Evolutionary conservation across 257 asterid species (phyloP).

Genomic region (Handroanthus guayacan): DNA sequence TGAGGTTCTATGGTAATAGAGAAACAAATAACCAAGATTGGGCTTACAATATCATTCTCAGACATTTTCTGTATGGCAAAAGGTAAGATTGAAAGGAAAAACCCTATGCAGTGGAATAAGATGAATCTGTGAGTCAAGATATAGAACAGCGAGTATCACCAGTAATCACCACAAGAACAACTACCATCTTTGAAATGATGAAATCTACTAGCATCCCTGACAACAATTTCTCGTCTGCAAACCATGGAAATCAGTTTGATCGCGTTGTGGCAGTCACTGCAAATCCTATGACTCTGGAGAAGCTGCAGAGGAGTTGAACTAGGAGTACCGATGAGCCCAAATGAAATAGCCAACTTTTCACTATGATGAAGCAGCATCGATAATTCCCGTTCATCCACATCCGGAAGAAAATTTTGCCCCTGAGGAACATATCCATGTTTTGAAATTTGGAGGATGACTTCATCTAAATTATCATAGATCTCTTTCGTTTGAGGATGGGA

Average conservation of each 20-base stretch:
- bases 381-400: slow-evolving; percentile 73
- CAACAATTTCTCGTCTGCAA: slow-evolving; percentile 59
- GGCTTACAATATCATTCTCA: slow-evolving; percentile 24
- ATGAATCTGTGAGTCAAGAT: slow-evolving; percentile 13
- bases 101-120: slow-evolving; percentile 5
- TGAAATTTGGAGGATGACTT: slow-evolving; percentile 54
- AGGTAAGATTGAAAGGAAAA: slow-evolving; percentile 22
- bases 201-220: slow-evolving; percentile 87
- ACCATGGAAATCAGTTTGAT: slow-evolving; percentile 65
- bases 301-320: slow-evolving; percentile 74
- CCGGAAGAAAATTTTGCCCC: slow-evolving; percentile 70
- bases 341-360: slow-evolving; percentile 88
- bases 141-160: slow-evolving; percentile 52
- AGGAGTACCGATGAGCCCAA: slow-evolving; percentile 75
- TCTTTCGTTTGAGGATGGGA: slow-evolving; percentile 56
- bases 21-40: slow-evolving; percentile 18
- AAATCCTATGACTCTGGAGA: slow-evolving; percentile 84
- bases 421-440: slow-evolving; percentile 54
- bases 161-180: slow-evolving; percentile 92
- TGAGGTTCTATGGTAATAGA: slow-evolving; percentile 6
- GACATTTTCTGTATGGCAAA: not conserved
- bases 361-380: slow-evolving; percentile 61
- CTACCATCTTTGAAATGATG: slow-evolving; percentile 69
- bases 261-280: slow-evolving; percentile 75
- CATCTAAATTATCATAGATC: slow-evolving; percentile 59